Base-by-base conservation (phyloP, 2,329 filamentous ascomycete species). In the Gnomoniopsis sp. region DNA sequence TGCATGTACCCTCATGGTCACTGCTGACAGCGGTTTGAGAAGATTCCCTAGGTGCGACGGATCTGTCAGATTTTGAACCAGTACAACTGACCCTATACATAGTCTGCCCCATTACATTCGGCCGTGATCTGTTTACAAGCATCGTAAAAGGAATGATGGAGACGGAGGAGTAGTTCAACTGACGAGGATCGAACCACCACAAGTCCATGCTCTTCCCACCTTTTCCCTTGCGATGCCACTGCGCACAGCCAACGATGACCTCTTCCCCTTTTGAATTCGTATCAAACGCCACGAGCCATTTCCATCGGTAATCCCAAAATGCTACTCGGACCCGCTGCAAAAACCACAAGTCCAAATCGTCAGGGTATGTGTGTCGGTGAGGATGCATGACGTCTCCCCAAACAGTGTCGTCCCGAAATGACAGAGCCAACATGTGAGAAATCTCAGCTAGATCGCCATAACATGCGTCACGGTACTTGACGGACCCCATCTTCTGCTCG, bases 1-100 rank as follows among this genome's bases (percentile, higher is more conserved):
- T 3, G 60, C 55, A 21, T 63, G 60, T 2, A 59, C 3, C 19
- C 11, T 57, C 52, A 63, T 62, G 21, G 55, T 61, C 3, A 60
- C 15, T 17, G 49, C 43, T 3, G 61, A 62, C 10, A 60, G 30
- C 6, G 63, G 62, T 33, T 53, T 51, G 17, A 51, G 17, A 4
- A 51, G 21, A 7, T 36, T 51, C 4, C 49, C 33, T 51, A 22
- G 14, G n/a, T n/a, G 17, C 34, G 49, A 1, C 15, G 3, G 4
- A 4, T 19, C 34, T 19, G 33, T n/a, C 10, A 49, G 21, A 30
- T 22, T n/a, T 49, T n/a, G 46, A 23, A n/a, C n/a, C 2, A n/a
- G 6, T n/a, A 34, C 22, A 17, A n/a, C 4, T n/a, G 48, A 19
- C n/a, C n/a, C n/a, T n/a, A n/a, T n/a, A n/a, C n/a, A n/a, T n/a